Base-by-base conservation (phyloP, 106 monocot genomes). In the Vanilla planifolia region DNA sequence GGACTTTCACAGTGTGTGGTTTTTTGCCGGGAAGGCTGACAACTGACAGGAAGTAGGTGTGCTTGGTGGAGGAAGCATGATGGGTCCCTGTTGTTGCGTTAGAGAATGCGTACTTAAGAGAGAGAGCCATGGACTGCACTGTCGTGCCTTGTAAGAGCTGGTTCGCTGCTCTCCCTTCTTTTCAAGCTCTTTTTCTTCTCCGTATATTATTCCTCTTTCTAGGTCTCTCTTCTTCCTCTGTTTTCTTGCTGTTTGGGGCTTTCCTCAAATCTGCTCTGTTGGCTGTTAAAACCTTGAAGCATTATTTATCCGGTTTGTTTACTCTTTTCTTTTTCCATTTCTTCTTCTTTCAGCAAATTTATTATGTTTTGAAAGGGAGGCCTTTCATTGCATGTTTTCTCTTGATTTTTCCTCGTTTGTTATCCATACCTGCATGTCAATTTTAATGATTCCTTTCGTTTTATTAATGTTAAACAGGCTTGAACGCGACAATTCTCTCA, bases 81-180 rank as follows among this genome's bases (percentile, higher is more conserved):
- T 55, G 57, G 55, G 67, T 66, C 66, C 51, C 53, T 53, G 17
- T 6, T 40, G 46, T 30, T 24, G 27, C 17, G 21, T 11, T 46
- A 30, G 16, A 22, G 51, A 48, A 28, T 46, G 67, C 23, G 23
- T 36, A 48, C 67, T 59, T 68, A 53, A 51, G 51, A 51, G 46
- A 23, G 48, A 13, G 19, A 30, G 15, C 4, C 6, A 40, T 57
- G 17, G 59, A 35, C 32, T n/a, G 48, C 24, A 17, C 14, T 55
- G 20, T 41, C 19, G 35, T 57, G 57, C 19, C 60, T 69, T 69
- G 16, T 61, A 15, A 42, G 59, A 13, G n/a, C n/a, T 48, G 29
- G 21, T 16, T 65, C 6, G 22, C 9, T 3, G 19, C 27, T 29
- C 39, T 17, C 24, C 58, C 14, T 55, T 6, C 13, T 66, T 55